Conservation (phyloP, 202 grass and related monocot genomes). For the Brachypodium distachyon region DNA sequence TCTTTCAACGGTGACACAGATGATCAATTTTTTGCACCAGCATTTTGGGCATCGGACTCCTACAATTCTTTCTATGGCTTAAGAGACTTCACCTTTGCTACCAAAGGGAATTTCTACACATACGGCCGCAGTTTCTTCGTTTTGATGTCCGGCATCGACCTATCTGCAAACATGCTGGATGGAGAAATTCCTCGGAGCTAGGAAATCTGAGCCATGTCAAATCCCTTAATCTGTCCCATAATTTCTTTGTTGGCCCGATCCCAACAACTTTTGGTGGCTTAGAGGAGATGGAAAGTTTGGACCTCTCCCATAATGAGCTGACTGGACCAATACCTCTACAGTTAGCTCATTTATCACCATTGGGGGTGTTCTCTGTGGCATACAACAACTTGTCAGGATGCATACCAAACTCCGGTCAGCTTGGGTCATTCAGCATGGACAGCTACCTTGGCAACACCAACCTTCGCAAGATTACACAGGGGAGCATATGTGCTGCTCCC, state of each 20-base stretch:
- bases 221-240: conserved; percentile 27
- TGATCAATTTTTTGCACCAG: too few species aligned
- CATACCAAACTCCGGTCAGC: not conserved
- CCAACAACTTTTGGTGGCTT: conserved; percentile 13
- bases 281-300: conserved; percentile 25
- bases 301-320: conserved; percentile 30
- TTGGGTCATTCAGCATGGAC: not conserved
- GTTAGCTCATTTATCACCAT: not conserved
- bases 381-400: conserved; percentile 48
- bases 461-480: not conserved
- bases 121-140: not conserved
- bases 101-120: not conserved
- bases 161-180: conserved; percentile 28
- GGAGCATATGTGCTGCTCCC: not conserved
- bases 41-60: accelerated
- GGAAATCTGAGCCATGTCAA: conserved; percentile 15
- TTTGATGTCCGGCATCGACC: not conserved
- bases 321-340: conserved; percentile 22
- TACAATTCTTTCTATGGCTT: not conserved
- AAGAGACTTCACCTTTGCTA: not conserved
- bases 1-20: not conserved
- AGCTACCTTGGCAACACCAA: not conserved
- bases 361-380: conserved; percentile 32
- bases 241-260: not conserved
- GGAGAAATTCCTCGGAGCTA: conserved; percentile 23